Conservation (phyloP, 2,329 filamentous ascomycete species). For the Colletotrichum sp. region DNA sequence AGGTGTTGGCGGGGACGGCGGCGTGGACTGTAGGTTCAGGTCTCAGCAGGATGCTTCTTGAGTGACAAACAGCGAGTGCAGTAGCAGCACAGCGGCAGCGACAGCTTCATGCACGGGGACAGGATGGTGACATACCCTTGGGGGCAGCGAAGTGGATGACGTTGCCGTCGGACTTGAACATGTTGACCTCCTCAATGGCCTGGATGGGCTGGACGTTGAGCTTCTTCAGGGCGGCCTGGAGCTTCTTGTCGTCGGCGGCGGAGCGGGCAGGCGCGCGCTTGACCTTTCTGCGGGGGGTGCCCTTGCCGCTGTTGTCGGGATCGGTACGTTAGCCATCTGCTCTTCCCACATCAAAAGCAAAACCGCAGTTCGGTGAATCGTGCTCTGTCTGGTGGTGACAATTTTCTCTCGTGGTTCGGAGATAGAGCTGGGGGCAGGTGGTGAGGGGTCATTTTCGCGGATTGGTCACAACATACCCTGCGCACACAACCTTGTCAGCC, state of each 20-base stretch:
- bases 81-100: not conserved
- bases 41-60: not conserved
- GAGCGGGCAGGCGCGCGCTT: slow-evolving; percentile 96
- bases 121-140: slow-evolving; percentile 73
- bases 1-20: slow-evolving; percentile 97
- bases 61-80: not conserved
- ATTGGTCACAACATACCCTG: slow-evolving; percentile 40
- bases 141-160: slow-evolving; percentile 99
- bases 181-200: slow-evolving; percentile 99
- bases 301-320: slow-evolving; percentile 76
- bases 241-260: slow-evolving; percentile 99
- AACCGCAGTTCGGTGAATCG: not conserved
- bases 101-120: not conserved
- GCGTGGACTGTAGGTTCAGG: slow-evolving; percentile 79
- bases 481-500: slow-evolving; percentile 9
- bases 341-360: not conserved
- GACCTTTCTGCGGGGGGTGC: slow-evolving; percentile 95
- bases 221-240: slow-evolving; percentile 97
- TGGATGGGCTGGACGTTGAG: slow-evolving; percentile 99
- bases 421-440: not conserved
- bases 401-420: not conserved
- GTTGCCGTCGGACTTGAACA: slow-evolving; percentile 99
- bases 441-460: slow-evolving; percentile 20
- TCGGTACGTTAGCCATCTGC: slow-evolving; percentile 31
- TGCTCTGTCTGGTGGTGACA: not conserved